Base-by-base conservation (phyloP, 2,329 filamentous ascomycete species). In the Emergomyces africanus region DNA sequence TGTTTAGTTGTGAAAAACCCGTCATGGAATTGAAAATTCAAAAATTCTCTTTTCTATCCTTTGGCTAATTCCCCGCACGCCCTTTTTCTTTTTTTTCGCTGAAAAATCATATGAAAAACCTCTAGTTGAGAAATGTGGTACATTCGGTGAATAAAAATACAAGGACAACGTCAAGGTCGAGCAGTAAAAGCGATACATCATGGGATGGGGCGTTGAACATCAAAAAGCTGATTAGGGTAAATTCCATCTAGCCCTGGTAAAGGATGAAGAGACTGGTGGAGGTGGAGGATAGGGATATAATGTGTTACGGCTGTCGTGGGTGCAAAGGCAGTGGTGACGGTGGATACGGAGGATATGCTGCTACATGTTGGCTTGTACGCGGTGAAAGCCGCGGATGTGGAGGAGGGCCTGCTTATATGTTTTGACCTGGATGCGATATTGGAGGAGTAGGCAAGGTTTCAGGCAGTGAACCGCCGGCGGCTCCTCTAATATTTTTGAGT, bases 401-500 rank as follows among this genome's bases (percentile, higher is more conserved):
- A 55, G 53, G 37, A 42, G 33, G 30, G n/a, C 41, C 20, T 33
- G 25, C 28, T 28, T 23, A 12, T 28, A 15, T 9, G 41, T 42
- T 55, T 14, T 55, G 54, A 23, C 5, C 14, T 33, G 20, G 37
- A 20, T n/a, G 37, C 4, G 23, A 30, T 33, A 33, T 39, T 15
- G 50, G 33, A 8, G 50, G 33, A 46, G 41, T 6, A 25, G 20
- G 39, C 25, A 6, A 30, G 6, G 25, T 6, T n/a, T 44, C 23
- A 14, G 50, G 37, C 18, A 44, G 23, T 23, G 25, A 33, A n/a
- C 39, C 39, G 5, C 39, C 39, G 5, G 18, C 8, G 4, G 25
- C 15, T 3, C 42, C 42, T 25, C 35, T 48, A 12, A 23, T 48
- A 12, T 20, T 35, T 23, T 59, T 67, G 60, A 48, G 44, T 39